These are phyloP conservation scores for Aspergillus sp. DNA, from an alignment of 2,329 filamentous ascomycete genomes.

Conservation along the genomic window DNA sequence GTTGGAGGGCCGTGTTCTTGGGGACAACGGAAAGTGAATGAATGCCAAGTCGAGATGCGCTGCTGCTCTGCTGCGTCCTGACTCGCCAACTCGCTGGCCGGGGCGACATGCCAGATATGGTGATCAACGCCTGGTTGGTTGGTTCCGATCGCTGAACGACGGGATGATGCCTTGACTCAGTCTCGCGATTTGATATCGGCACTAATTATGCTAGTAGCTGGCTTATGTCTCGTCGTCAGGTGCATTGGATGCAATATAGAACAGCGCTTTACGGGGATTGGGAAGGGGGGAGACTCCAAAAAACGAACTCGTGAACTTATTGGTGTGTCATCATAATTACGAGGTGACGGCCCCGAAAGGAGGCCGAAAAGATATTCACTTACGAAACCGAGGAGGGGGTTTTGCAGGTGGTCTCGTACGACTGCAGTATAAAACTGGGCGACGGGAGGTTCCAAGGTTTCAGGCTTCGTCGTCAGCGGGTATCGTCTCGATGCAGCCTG, in stretches of 20 bases:
- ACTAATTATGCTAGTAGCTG: background rate
- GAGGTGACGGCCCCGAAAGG: background rate
- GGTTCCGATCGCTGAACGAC: background rate
- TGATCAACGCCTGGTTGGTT: background rate
- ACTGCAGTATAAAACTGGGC: background rate
- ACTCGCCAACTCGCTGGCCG: background rate
- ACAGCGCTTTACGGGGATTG: background rate
- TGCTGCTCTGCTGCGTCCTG: background rate
- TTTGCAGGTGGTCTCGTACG: background rate
- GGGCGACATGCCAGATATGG: background rate
- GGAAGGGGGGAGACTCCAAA: background rate
- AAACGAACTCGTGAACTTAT: no score
- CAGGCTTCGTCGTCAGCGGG: background rate
- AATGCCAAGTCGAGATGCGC: constrained; percentile 6
- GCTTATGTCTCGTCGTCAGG: background rate
- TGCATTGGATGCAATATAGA: background rate
- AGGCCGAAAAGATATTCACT: background rate
- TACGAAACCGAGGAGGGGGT: background rate
- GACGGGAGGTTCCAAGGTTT: background rate
- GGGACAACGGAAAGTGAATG: background rate
- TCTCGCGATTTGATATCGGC: background rate
- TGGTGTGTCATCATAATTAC: constrained; percentile 1
- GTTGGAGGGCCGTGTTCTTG: background rate
- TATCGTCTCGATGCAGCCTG: background rate
- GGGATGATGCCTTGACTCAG: background rate